Percentiles rank a stretch among this genome's conserved stretches.
Evolutionary conservation across 2,329 filamentous ascomycete genomes (phyloP).

Genomic region (Anthostomella pinea): DNA sequence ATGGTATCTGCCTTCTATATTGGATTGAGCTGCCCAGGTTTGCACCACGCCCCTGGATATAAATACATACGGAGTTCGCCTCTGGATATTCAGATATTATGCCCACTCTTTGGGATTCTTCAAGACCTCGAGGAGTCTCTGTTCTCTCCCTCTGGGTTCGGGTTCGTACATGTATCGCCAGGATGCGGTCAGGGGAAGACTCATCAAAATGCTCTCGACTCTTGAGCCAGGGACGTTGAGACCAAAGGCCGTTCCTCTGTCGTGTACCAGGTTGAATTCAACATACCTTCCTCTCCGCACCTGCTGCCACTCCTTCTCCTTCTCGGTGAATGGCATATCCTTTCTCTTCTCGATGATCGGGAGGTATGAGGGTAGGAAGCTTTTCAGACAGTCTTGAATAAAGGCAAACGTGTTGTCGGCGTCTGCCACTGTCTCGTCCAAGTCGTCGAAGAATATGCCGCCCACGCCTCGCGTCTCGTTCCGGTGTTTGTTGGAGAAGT

Average conservation of each 20-base stretch:
- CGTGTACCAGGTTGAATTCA: slow-evolving; percentile 97
- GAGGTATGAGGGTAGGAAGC: slow-evolving; percentile 87
- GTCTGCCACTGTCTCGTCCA: slow-evolving; percentile 83
- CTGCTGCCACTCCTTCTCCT: slow-evolving; percentile 96
- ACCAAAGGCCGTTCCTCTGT: slow-evolving; percentile 91
- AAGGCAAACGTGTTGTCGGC: slow-evolving; percentile 89
- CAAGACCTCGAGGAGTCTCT: slow-evolving; percentile 72
- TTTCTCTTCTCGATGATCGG: slow-evolving; percentile 87
- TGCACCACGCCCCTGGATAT: too few species aligned
- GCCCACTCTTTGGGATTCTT: slow-evolving; percentile 66
- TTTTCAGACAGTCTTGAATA: slow-evolving; percentile 76
- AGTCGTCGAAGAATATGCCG: slow-evolving; percentile 98
- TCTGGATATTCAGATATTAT: too few species aligned
- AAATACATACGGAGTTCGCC: too few species aligned
- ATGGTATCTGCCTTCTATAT: too few species aligned
- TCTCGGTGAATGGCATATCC: slow-evolving; percentile 82
- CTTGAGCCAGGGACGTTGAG: slow-evolving; percentile 87
- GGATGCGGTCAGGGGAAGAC: slow-evolving; percentile 83
- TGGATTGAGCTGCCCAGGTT: too few species aligned
- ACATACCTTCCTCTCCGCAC: slow-evolving; percentile 91
- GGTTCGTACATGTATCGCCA: slow-evolving; percentile 97
- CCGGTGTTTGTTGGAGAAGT: slow-evolving; percentile 92
- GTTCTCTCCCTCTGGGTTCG: slow-evolving; percentile 71
- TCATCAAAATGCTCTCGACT: slow-evolving; percentile 97
- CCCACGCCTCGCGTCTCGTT: slow-evolving; percentile 83